These are phyloP conservation scores for Ceratocystis alfenasii DNA, from an alignment of 2,329 filamentous ascomycete species.

Conservation along the genomic window DNA sequence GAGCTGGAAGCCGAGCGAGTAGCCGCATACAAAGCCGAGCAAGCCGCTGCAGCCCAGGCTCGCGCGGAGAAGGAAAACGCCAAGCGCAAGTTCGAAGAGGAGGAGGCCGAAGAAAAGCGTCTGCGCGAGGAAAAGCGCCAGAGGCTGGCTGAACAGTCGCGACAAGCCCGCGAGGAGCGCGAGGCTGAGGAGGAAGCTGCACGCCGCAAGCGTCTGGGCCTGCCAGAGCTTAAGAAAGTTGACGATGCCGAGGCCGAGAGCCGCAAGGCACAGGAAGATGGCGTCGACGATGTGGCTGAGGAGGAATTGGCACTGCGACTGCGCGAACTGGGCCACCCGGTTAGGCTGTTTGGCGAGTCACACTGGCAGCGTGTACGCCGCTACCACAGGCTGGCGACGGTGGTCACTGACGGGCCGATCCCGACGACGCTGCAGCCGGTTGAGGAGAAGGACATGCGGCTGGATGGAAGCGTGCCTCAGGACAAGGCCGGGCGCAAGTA, in stretches of 20 bases:
- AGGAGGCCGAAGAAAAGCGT: conserved; percentile 57
- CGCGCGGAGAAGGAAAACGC: conserved; percentile 56
- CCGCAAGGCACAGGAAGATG: conserved; percentile 26
- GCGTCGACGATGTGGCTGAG: conserved; percentile 53
- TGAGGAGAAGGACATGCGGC: conserved; percentile 79
- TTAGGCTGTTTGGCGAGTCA: conserved; percentile 66
- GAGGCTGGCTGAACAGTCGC: conserved; percentile 69
- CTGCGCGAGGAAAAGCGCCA: conserved; percentile 71
- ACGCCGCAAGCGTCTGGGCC: conserved; percentile 62
- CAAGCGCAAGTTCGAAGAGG: conserved; percentile 85
- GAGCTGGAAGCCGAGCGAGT: conserved; percentile 75
- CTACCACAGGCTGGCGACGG: conserved; percentile 53
- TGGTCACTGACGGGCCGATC: conserved; percentile 64
- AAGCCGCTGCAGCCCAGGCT: conserved; percentile 59
- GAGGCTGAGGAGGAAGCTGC: conserved; percentile 61
- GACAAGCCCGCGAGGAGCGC: conserved; percentile 54
- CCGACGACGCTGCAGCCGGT: conserved; percentile 72
- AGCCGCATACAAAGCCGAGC: conserved; percentile 69
- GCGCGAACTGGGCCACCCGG: conserved; percentile 60
- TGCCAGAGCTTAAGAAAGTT: conserved; percentile 54
- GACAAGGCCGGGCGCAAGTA: conserved; percentile 56
- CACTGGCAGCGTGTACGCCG: conserved; percentile 57
- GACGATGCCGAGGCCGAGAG: conserved; percentile 32
- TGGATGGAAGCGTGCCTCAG: conserved; percentile 49
- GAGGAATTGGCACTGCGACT: conserved; percentile 58